These are phyloP conservation scores for Fonsecaea monophora DNA, from an alignment of 2,329 filamentous ascomycete species.

Conservation along the genomic window DNA sequence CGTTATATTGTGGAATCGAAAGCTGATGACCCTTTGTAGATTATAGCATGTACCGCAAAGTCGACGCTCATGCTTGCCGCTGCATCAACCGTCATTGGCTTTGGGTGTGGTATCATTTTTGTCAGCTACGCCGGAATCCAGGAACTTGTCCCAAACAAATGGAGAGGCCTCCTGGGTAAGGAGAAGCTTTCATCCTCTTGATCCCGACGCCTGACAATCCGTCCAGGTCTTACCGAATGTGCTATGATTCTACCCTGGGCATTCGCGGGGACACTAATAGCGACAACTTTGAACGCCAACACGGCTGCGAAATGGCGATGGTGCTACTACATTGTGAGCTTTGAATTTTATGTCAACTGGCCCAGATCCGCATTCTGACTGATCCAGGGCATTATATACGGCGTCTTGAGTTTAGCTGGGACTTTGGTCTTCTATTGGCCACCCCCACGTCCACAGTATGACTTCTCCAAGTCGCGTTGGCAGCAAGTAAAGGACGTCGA, in stretches of 20 bases:
- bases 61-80: conserved; percentile 48
- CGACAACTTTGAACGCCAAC: conserved; percentile 35
- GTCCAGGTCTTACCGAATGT: conserved; percentile 42
- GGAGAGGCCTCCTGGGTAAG: conserved; percentile 40
- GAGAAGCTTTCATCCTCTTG: not conserved
- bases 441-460: conserved; percentile 55
- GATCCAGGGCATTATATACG: conserved; percentile 16
- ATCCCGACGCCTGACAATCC: not conserved
- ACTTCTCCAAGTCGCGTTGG: conserved; percentile 39
- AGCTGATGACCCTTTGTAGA: conserved; percentile 27
- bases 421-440: conserved; percentile 58
- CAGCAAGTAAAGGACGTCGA: conserved; percentile 55
- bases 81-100: conserved; percentile 44
- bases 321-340: conserved; percentile 49
- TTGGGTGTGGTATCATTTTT: conserved; percentile 49
- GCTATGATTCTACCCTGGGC: conserved; percentile 50
- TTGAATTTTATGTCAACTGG: not conserved
- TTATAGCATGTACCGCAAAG: conserved; percentile 48
- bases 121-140: conserved; percentile 48
- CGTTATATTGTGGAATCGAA: not conserved
- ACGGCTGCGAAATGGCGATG: conserved; percentile 57
- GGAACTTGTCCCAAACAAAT: conserved; percentile 48
- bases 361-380: not conserved
- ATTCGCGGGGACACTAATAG: conserved; percentile 53
- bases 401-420: conserved; percentile 38